These are phyloP conservation scores for Spiraea crenata DNA, from an alignment of 331 rosid species.

Conservation along the genomic window DNA sequence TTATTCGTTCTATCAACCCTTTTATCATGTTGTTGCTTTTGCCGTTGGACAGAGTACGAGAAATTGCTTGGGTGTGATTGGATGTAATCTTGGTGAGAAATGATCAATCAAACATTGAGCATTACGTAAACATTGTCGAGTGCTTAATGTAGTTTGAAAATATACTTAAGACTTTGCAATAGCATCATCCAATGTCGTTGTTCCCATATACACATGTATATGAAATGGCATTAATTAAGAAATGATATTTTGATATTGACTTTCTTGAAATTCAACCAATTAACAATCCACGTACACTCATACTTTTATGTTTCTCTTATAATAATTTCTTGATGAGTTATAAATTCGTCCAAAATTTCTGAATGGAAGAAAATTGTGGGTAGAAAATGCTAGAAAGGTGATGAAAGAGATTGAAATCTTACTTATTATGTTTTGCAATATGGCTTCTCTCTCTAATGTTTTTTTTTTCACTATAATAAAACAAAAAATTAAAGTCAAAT, in stretches of 20 bases:
- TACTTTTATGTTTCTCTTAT: not conserved
- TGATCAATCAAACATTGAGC: no score
- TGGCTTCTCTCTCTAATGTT: no score
- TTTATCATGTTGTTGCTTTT: no score
- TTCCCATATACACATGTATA: not conserved
- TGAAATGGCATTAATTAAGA: not conserved
- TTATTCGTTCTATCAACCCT: no score
- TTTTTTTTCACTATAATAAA: no score
- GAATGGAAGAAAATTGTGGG: not conserved
- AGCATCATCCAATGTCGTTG: not conserved
- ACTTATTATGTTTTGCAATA: no score
- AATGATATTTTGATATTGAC: constrained; percentile 11
- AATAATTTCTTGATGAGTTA: not conserved
- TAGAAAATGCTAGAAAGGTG: constrained; percentile 14
- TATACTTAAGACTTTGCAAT: not conserved
- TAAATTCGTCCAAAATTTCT: not conserved
- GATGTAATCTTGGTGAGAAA: no score
- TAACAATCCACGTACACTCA: not conserved
- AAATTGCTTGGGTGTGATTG: no score
- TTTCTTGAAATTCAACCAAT: constrained; percentile 17
- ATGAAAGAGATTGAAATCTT: constrained; percentile 10
- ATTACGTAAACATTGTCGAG: no score
- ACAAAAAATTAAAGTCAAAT: no score
- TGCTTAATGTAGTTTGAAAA: no score
- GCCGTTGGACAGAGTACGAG: no score